phyloP scores from a whole-genome alignment of 345 rosid genomes.

The Cardiospermum halicacabum region DNA sequence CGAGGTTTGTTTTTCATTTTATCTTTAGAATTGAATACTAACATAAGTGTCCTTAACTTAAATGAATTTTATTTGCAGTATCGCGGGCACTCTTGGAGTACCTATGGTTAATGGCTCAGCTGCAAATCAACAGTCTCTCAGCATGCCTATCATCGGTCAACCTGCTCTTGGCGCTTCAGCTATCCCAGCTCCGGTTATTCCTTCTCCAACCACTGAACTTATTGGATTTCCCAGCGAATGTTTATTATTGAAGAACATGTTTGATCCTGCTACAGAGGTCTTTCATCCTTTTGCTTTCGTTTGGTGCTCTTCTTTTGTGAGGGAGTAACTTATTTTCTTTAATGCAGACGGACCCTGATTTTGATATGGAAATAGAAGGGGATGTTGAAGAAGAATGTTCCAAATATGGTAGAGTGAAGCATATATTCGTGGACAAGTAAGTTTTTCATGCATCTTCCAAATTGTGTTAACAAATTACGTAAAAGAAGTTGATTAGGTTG shows the following conservation, averaged over 20 bases:
- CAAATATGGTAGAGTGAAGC: conserved; percentile 70
- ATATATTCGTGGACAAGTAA: conserved; percentile 87
- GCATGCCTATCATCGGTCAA: conserved; percentile 47
- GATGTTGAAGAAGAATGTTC: conserved; percentile 85
- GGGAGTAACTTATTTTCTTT: conserved; percentile 11
- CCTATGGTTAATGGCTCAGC: conserved; percentile 60
- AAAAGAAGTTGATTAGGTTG: background rate
- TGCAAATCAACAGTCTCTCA: conserved; percentile 40
- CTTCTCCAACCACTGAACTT: conserved; percentile 46
- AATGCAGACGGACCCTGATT: conserved; percentile 76
- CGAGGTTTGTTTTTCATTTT: conserved; percentile 42
- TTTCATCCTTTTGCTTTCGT: conserved; percentile 9
- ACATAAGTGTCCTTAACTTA: background rate
- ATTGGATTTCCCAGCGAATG: conserved; percentile 85
- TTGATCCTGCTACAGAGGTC: conserved; percentile 92
- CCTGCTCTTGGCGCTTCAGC: conserved; percentile 44
- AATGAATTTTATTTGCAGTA: conserved; percentile 31
- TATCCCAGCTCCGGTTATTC: conserved; percentile 46
- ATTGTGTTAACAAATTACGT: background rate
- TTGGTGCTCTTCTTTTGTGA: background rate
- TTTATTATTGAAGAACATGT: conserved; percentile 83
- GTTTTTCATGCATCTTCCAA: conserved; percentile 15
- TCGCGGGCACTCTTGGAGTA: conserved; percentile 64
- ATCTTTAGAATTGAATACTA: conserved; percentile 6
- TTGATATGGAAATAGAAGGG: conserved; percentile 69